Conservation (phyloP, 176 grass and related monocot species). For the Eragrostis curvula region DNA sequence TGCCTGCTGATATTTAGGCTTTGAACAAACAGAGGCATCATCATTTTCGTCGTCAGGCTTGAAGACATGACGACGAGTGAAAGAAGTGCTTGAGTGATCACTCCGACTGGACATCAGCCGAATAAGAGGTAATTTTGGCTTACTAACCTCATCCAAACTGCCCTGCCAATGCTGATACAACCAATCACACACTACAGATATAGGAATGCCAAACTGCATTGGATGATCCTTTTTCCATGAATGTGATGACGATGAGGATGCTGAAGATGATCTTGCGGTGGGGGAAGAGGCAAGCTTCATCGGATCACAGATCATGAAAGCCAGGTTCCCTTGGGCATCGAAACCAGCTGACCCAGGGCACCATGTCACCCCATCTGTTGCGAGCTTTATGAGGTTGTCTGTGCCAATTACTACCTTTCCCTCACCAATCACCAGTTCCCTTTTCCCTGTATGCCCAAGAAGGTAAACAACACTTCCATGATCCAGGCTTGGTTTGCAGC, state of each 20-base stretch:
- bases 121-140: constrained; percentile 79
- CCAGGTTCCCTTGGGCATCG: constrained; percentile 83
- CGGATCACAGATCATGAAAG: constrained; percentile 95
- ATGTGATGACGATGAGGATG: constrained; percentile 66
- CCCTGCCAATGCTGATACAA: constrained; percentile 94
- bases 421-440: constrained; percentile 66
- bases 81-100: constrained; percentile 70
- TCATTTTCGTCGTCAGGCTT: constrained; percentile 64
- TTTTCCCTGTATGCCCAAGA: constrained; percentile 74
- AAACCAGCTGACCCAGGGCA: constrained; percentile 90
- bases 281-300: constrained; percentile 91
- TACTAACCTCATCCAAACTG: constrained; percentile 87
- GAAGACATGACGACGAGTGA: constrained; percentile 67
- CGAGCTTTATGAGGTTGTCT: constrained; percentile 86
- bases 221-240: constrained; percentile 78
- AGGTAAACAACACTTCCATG: constrained; percentile 82
- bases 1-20: constrained; percentile 59
- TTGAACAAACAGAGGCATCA: constrained; percentile 53
- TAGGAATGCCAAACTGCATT: constrained; percentile 82
- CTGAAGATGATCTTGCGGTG: constrained; percentile 56
- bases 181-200: constrained; percentile 90
- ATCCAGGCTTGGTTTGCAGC: constrained; percentile 69
- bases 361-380: constrained; percentile 61
- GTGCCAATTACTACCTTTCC: constrained; percentile 86
- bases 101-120: constrained; percentile 62